Evolutionary conservation across 1,284 basidiomycete species (phyloP).

Genomic region (Volvariella volvacea): DNA sequence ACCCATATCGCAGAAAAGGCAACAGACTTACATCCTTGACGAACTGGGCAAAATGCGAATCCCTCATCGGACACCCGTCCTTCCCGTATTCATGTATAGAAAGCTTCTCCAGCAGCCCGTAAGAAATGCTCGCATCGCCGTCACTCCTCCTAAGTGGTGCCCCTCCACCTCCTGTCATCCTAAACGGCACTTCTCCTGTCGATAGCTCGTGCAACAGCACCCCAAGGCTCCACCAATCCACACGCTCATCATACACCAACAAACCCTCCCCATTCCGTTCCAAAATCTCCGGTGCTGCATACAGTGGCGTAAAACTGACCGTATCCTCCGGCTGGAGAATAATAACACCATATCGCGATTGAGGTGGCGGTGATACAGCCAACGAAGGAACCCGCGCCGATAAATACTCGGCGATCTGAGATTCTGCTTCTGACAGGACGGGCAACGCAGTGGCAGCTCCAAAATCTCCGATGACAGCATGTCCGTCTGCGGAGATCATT

Average conservation of each 20-base stretch:
- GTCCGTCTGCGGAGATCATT: constrained; percentile 23
- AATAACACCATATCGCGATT: constrained; percentile 26
- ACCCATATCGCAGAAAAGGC: background rate
- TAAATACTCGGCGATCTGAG: background rate
- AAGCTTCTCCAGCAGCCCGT: background rate
- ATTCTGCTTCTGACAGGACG: background rate
- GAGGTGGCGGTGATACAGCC: constrained; percentile 50
- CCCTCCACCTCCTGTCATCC: background rate
- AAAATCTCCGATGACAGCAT: constrained; percentile 56
- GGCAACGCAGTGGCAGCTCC: constrained; percentile 35
- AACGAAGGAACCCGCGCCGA: constrained; percentile 2
- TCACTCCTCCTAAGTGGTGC: background rate
- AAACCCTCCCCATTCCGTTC: constrained; percentile 18
- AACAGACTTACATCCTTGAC: constrained; percentile 16
- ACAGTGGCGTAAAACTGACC: constrained; percentile 23
- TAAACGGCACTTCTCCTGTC: constrained; percentile 30
- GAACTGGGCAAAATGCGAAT: constrained; percentile 9
- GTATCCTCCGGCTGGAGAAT: constrained; percentile 17
- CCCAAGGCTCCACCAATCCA: constrained; percentile 65
- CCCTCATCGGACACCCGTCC: background rate
- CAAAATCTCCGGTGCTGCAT: constrained; percentile 53
- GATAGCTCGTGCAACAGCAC: constrained; percentile 53
- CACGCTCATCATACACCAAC: constrained; percentile 43
- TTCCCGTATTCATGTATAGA: no score
- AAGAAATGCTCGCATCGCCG: background rate